Evolutionary conservation across 1,139 yeast species (phyloP).

Genomic region (Trichomonascaceae sp.): DNA sequence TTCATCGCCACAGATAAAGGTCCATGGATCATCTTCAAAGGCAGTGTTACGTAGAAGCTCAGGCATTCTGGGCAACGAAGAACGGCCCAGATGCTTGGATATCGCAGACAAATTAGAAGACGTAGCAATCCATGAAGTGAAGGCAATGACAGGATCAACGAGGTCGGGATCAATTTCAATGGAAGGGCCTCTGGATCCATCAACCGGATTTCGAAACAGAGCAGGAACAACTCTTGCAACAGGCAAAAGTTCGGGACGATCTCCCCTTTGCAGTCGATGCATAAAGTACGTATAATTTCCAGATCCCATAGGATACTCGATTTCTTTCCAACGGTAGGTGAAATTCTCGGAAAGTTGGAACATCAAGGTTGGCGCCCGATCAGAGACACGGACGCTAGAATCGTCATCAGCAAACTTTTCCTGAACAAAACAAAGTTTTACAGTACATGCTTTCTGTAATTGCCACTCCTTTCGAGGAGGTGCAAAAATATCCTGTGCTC

Average conservation of each 20-base stretch:
- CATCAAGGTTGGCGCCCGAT: constrained; percentile 5
- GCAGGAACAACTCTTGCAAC: constrained; percentile 21
- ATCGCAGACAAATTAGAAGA: not conserved
- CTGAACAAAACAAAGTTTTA: constrained; percentile 8
- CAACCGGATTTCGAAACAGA: constrained; percentile 15
- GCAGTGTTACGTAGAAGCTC: constrained; percentile 12
- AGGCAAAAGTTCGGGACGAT: constrained; percentile 8
- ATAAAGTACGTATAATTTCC: constrained; percentile 16
- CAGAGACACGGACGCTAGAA: not conserved
- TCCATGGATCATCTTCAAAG: constrained; percentile 13
- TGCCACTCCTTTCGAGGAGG: constrained; percentile 6
- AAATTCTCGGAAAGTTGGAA: constrained; percentile 7
- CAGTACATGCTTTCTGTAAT: constrained; percentile 12
- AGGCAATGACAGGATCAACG: constrained; percentile 22
- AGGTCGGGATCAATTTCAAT: constrained; percentile 23
- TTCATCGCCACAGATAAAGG: constrained; percentile 1
- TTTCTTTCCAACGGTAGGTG: constrained; percentile 17
- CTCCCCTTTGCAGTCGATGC: constrained; percentile 15
- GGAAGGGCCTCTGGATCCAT: constrained; percentile 17
- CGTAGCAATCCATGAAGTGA: constrained; percentile 10
- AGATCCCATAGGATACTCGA: constrained; percentile 13
- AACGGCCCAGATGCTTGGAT: not conserved
- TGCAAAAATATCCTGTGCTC: not conserved
- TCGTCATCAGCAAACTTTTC: not conserved
- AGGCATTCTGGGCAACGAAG: constrained; percentile 11